phyloP scores from a whole-genome alignment of 1,284 basidiomycete species.

The Boletus smithii region DNA sequence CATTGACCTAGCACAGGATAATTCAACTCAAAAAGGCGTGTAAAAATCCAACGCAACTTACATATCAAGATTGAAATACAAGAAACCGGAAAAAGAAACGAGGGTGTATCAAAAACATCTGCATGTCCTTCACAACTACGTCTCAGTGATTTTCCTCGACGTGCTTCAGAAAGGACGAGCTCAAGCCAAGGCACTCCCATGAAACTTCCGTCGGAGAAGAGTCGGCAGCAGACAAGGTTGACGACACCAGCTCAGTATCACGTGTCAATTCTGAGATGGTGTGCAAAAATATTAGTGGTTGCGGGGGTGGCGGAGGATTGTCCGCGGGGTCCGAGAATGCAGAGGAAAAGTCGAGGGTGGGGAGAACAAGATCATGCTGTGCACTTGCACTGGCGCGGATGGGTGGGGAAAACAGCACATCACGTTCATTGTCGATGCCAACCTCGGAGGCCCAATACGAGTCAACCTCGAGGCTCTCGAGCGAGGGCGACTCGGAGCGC shows the following conservation, averaged over 20 bases:
- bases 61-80: background rate
- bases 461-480: constrained; percentile 8
- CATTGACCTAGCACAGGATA: background rate
- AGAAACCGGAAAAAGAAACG: background rate
- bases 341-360: constrained; percentile 64
- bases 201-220: constrained; percentile 10
- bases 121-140: background rate
- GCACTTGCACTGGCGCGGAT: constrained; percentile 17
- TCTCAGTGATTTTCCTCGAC: constrained; percentile 1
- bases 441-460: constrained; percentile 8
- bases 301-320: constrained; percentile 8
- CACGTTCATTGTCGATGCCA: constrained; percentile 2
- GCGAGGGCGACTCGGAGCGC: background rate
- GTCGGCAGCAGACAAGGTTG: background rate
- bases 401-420: constrained; percentile 7
- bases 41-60: background rate
- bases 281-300: constrained; percentile 22
- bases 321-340: constrained; percentile 7
- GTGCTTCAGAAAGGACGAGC: constrained; percentile 20
- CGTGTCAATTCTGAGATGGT: constrained; percentile 25
- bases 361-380: constrained; percentile 54
- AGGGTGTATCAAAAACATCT: background rate
- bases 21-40: background rate
- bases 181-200: constrained; percentile 22
- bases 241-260: constrained; percentile 8